Evolutionary conservation across 2,329 filamentous ascomycete genomes (phyloP).

Genomic region (Alternaria ethzedia): DNA sequence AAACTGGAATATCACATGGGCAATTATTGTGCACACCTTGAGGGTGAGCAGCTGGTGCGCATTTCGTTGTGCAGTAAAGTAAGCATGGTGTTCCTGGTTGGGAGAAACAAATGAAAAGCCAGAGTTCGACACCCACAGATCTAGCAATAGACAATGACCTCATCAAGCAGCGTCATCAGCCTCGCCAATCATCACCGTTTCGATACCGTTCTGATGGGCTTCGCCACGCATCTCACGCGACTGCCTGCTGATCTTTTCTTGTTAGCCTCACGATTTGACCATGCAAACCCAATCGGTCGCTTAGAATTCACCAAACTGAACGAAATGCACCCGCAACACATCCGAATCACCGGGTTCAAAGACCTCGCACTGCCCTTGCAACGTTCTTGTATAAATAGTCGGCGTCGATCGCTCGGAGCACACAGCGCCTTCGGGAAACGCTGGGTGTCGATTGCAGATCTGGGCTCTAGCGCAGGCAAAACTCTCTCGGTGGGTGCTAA

Average conservation of each 20-base stretch:
- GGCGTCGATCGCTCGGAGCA: constrained; percentile 13
- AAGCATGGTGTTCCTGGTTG: neutral
- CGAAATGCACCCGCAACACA: neutral
- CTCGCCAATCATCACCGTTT: constrained; percentile 1
- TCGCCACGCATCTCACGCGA: constrained; percentile 9
- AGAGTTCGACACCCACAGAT: neutral
- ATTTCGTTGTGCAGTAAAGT: neutral
- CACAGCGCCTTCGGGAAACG: constrained; percentile 8
- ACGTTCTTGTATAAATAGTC: constrained; percentile 10
- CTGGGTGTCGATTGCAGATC: constrained; percentile 10
- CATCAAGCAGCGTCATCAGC: constrained; percentile 5
- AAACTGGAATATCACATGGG: neutral
- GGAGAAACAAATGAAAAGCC: neutral
- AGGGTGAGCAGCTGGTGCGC: neutral
- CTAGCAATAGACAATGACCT: constrained; percentile 9
- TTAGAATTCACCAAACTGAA: neutral
- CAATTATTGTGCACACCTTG: neutral
- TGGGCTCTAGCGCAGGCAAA: constrained; percentile 12
- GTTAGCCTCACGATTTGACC: constrained; percentile 2
- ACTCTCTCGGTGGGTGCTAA: constrained; percentile 13
- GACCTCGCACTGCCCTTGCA: constrained; percentile 6
- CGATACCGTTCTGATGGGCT: constrained; percentile 4
- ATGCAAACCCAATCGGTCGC: neutral
- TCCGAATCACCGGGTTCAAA: constrained; percentile 6
- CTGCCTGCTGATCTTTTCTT: constrained; percentile 3